Percentiles rank a stretch among this genome's conserved stretches.
Evolutionary conservation across 2,329 filamentous ascomycete genomes (phyloP).

Genomic region (Xylariaceae sp.): DNA sequence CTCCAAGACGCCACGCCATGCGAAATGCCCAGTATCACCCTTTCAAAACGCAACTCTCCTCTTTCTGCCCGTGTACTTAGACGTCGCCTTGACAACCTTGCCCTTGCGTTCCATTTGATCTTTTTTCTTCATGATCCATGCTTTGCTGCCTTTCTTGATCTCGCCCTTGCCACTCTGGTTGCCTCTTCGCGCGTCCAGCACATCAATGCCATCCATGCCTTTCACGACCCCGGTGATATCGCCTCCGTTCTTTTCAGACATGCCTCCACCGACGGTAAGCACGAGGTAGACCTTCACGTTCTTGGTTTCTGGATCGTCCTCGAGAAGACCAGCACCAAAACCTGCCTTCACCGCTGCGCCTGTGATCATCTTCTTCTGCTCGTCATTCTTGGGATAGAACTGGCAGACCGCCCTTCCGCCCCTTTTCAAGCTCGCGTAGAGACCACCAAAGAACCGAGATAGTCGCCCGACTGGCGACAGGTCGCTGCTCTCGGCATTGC

Average conservation of each 20-base stretch:
- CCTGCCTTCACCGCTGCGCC: constrained; percentile 87
- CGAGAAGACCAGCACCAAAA: constrained; percentile 89
- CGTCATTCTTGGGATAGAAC: constrained; percentile 96
- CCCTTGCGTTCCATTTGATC: constrained; percentile 93
- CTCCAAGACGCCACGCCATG: constrained; percentile 23
- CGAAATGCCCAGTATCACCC: constrained; percentile 13
- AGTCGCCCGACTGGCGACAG: constrained; percentile 76
- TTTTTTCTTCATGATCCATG: constrained; percentile 82
- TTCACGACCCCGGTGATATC: constrained; percentile 90
- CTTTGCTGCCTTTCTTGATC: constrained; percentile 76
- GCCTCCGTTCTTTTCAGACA: constrained; percentile 48
- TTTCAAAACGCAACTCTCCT: constrained; percentile 69
- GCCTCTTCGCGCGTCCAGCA: constrained; percentile 64
- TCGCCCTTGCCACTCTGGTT: constrained; percentile 45
- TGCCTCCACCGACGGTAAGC: constrained; percentile 72
- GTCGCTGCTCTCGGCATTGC: constrained; percentile 87
- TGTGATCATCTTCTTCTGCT: constrained; percentile 88
- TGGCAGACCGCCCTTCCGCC: constrained; percentile 92
- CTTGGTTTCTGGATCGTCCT: constrained; percentile 95
- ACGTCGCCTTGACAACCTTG: constrained; percentile 86
- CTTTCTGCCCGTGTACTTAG: constrained; percentile 92
- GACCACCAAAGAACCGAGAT: constrained; percentile 82
- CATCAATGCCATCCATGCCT: constrained; percentile 83
- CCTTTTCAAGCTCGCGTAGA: constrained; percentile 78
- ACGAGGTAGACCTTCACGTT: constrained; percentile 96